Percentiles rank a stretch among this genome's conserved stretches.
Evolutionary conservation across 2,329 filamentous ascomycete genomes (phyloP).

Genomic region (Acrodontium crateriforme): DNA sequence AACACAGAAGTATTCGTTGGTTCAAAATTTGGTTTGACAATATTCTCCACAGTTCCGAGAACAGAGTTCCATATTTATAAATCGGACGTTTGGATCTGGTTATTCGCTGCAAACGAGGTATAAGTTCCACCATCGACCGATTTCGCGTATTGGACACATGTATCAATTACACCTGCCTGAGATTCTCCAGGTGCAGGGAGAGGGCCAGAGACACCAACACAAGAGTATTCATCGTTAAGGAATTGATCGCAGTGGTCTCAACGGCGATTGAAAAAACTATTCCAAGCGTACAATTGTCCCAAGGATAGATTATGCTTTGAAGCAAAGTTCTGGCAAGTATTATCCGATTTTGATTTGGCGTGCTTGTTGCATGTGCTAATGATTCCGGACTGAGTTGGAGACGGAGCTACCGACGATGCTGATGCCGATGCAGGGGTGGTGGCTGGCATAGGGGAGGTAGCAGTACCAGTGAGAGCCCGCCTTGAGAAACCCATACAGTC

Average conservation of each 20-base stretch:
- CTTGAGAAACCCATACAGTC: too few species aligned
- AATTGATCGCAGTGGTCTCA: too few species aligned
- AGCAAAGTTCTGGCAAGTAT: constrained; percentile 6
- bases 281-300: constrained; percentile 7
- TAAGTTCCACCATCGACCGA: neutral
- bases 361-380: constrained; percentile 7
- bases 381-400: constrained; percentile 2
- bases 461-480: too few species aligned
- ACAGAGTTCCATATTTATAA: neutral
- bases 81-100: neutral
- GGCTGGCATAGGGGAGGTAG: neutral
- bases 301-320: constrained; percentile 1
- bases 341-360: constrained; percentile 5
- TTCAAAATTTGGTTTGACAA: neutral
- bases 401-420: neutral
- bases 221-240: too few species aligned
- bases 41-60: neutral
- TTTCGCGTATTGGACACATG: too few species aligned
- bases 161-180: too few species aligned
- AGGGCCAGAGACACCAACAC: too few species aligned
- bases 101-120: neutral
- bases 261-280: constrained; percentile 7
- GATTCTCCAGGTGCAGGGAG: too few species aligned
- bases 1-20: too few species aligned
- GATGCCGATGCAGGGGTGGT: neutral